Conservation (phyloP, 768 basidiomycete species). For the Fistulinella prunicolor region DNA sequence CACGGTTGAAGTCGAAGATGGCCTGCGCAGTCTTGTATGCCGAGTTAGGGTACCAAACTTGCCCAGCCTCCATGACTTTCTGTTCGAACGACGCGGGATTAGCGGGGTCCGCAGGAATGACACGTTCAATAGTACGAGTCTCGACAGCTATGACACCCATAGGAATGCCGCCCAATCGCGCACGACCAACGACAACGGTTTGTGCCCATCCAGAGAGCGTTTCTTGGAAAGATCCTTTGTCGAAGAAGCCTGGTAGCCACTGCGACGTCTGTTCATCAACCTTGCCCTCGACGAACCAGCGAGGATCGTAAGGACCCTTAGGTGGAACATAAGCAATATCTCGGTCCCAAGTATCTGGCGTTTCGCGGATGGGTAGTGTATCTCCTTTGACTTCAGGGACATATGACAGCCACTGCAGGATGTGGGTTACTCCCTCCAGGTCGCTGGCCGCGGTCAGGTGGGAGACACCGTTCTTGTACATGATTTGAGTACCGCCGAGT, state of each 20-base stretch:
- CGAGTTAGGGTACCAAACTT: constrained; percentile 99
- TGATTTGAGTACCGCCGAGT: constrained; percentile 99
- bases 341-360: constrained; percentile 85
- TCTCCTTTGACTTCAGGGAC: constrained; percentile 82
- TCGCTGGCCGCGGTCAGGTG: constrained; percentile 95
- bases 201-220: constrained; percentile 99
- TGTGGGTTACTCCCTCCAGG: constrained; percentile 91
- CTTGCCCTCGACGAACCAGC: constrained; percentile 98
- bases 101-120: constrained; percentile 96
- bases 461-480: constrained; percentile 99
- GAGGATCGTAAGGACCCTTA: constrained; percentile 93
- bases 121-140: constrained; percentile 93
- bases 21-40: constrained; percentile 99
- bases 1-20: constrained; percentile 97
- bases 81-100: constrained; percentile 97
- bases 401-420: constrained; percentile 93
- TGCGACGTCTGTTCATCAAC: constrained; percentile 72
- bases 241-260: constrained; percentile 92
- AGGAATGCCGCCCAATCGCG: constrained; percentile 93
- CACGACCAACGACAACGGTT: constrained; percentile 96
- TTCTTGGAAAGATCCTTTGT: constrained; percentile 97
- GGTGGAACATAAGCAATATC: constrained; percentile 87
- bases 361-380: constrained; percentile 73
- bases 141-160: constrained; percentile 98
- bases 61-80: constrained; percentile 98